phyloP scores from a whole-genome alignment of 352 stramenopile genomes.

The Globisporangium apiculatum region DNA sequence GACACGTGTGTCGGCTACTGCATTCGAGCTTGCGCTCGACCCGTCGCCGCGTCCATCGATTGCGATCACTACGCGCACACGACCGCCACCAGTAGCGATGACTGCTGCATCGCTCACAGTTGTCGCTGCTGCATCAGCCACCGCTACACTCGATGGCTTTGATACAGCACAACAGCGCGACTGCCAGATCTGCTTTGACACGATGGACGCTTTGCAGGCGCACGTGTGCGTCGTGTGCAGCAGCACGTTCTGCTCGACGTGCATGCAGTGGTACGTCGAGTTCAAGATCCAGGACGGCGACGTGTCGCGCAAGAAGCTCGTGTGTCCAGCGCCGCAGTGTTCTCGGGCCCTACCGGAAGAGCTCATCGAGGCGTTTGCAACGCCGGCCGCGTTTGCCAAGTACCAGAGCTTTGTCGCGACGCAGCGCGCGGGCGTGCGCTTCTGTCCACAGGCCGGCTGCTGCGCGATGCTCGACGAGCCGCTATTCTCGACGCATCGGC shows the following conservation, averaged over 20 bases:
- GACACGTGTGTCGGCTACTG: background rate
- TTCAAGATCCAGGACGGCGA: conserved; percentile 74
- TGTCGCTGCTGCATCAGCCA: background rate
- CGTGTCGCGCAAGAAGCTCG: conserved; percentile 64
- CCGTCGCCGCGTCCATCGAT: background rate
- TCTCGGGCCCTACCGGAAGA: conserved; percentile 35
- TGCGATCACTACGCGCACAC: background rate
- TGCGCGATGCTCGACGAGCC: conserved; percentile 53
- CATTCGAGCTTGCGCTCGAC: background rate
- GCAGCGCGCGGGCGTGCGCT: conserved; percentile 57
- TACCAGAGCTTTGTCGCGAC: conserved; percentile 62
- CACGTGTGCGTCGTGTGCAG: conserved; percentile 42
- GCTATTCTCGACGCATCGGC: conserved; percentile 31
- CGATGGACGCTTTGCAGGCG: conserved; percentile 31
- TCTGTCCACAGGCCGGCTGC: conserved; percentile 62
- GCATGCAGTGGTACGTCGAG: conserved; percentile 66
- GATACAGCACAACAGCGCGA: conserved; percentile 24
- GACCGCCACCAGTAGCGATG: too few species aligned
- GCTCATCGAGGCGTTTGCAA: conserved; percentile 46
- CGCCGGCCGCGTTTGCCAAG: conserved; percentile 41
- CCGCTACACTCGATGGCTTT: conserved; percentile 15
- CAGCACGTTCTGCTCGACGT: conserved; percentile 46
- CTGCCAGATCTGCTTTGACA: conserved; percentile 76
- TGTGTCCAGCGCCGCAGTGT: conserved; percentile 62
- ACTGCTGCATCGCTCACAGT: background rate